phyloP scores from a whole-genome alignment of 75 land plant species.

The Cryptomeria japonica region DNA sequence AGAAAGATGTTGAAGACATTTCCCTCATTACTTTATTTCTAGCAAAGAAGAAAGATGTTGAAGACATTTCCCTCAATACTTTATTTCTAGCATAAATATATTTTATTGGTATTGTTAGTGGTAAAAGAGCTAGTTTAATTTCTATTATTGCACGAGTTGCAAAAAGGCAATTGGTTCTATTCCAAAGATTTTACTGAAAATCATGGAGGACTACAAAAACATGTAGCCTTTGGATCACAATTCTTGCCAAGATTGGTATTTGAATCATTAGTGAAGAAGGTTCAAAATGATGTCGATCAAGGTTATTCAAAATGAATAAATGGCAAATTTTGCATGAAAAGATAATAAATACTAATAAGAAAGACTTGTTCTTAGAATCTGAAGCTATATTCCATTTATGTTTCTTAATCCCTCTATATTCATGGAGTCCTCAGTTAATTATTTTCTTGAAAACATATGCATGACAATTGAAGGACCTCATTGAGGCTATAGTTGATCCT shows the following conservation, averaged over 20 bases:
- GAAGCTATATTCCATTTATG: slow-evolving; percentile 62
- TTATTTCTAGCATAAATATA: neutral
- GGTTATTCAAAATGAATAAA: slow-evolving; percentile 25
- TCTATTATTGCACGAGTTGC: slow-evolving; percentile 55
- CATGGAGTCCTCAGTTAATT: neutral
- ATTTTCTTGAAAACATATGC: neutral
- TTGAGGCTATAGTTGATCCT: slow-evolving; percentile 79
- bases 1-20: neutral
- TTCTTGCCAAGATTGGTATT: slow-evolving; percentile 18
- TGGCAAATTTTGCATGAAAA: slow-evolving; percentile 50
- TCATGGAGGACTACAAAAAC: slow-evolving; percentile 37
- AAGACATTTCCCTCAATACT: neutral
- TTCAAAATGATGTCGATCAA: slow-evolving; percentile 10
- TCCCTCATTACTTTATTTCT: neutral
- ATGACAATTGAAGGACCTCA: slow-evolving; percentile 53
- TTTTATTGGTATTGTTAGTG: neutral
- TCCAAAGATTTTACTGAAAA: slow-evolving; percentile 48
- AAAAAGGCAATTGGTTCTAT: slow-evolving; percentile 80
- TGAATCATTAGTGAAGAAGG: slow-evolving; percentile 30
- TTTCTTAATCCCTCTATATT: neutral
- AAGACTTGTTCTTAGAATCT: slow-evolving; percentile 46
- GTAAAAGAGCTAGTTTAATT: neutral
- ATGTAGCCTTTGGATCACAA: slow-evolving; percentile 44
- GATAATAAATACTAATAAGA: slow-evolving; percentile 33
- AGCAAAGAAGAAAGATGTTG: neutral